A percentile compares a stretch with the other conserved stretches of the same genome.
Conservation (phyloP, 208 protist genomes). For the Crithidia mellificae region DNA sequence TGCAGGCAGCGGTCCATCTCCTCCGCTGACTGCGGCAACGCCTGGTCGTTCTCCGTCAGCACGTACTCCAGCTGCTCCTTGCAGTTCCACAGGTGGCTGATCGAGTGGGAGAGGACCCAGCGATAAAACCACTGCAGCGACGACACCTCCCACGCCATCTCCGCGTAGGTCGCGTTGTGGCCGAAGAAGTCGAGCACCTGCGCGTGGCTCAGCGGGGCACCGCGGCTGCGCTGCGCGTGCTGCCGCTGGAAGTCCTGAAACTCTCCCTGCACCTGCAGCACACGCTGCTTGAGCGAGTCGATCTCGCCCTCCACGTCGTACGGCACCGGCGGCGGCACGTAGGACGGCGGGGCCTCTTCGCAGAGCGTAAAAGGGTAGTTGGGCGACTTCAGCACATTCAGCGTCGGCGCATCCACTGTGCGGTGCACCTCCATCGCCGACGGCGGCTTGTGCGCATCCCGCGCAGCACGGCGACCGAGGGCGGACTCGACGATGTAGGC, state of each 20-base stretch:
- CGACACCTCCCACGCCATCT: slow-evolving; percentile 71
- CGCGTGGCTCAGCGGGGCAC: slow-evolving; percentile 19
- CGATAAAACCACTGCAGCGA: slow-evolving; percentile 83
- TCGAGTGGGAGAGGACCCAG: slow-evolving; percentile 82
- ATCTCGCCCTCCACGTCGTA: slow-evolving; percentile 74
- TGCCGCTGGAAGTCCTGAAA: slow-evolving; percentile 39
- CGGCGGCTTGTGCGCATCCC: slow-evolving; percentile 10
- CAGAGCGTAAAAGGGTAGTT: slow-evolving; percentile 86
- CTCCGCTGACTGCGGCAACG: slow-evolving; percentile 44
- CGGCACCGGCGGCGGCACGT: slow-evolving; percentile 73
- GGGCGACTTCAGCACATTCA: slow-evolving; percentile 64
- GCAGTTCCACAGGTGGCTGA: slow-evolving; percentile 68
- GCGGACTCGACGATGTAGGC: slow-evolving; percentile 45
- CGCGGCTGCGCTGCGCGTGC: slow-evolving; percentile 10
- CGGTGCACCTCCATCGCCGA: slow-evolving; percentile 40
- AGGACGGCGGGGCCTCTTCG: slow-evolving; percentile 78
- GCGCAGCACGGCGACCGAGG: not conserved
- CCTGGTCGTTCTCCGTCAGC: slow-evolving; percentile 45
- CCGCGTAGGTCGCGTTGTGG: slow-evolving; percentile 49
- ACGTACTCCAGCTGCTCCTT: slow-evolving; percentile 84
- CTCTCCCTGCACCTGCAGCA: slow-evolving; percentile 62
- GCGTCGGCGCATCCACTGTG: slow-evolving; percentile 67
- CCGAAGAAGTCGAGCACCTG: slow-evolving; percentile 62
- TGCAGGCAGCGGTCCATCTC: slow-evolving; percentile 55
- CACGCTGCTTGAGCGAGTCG: slow-evolving; percentile 43